phyloP scores from a whole-genome alignment of 805 yeast species.

The Yamadazyma paraphyllophila region DNA sequence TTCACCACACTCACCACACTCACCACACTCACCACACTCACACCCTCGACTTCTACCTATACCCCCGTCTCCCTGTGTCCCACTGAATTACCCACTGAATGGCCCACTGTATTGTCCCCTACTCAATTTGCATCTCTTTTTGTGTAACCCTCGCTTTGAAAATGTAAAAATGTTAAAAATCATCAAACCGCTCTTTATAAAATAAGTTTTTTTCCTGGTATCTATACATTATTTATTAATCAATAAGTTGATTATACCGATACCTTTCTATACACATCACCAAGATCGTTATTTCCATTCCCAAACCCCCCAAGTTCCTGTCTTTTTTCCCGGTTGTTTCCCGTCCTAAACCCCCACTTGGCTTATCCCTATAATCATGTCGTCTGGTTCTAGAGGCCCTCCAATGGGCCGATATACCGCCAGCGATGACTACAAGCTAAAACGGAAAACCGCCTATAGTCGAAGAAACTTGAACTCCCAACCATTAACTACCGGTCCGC shows the following conservation, averaged over 20 bases:
- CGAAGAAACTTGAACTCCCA: background rate
- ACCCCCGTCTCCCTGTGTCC: too few relatives aligned
- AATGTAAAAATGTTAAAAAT: constrained; percentile 2
- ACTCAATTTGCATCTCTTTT: background rate
- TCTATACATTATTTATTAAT: background rate
- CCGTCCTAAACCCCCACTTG: too few relatives aligned
- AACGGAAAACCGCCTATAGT: constrained; percentile 12
- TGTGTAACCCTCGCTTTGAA: constrained; percentile 4
- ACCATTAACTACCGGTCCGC: background rate
- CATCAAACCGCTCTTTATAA: constrained; percentile 6
- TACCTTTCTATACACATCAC: too few relatives aligned
- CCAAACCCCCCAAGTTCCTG: background rate
- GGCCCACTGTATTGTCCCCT: too few relatives aligned
- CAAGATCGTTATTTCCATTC: background rate
- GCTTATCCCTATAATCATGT: background rate
- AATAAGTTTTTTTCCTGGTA: constrained; percentile 3
- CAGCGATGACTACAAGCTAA: constrained; percentile 11
- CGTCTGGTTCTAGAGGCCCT: constrained; percentile 13
- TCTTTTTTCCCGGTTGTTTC: background rate
- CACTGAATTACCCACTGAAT: too few relatives aligned
- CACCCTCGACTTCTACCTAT: too few relatives aligned
- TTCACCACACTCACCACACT: too few relatives aligned
- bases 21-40: too few relatives aligned
- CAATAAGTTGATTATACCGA: background rate
- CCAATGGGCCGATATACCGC: constrained; percentile 9